These are phyloP conservation scores for Phytophthora megakarya DNA, from an alignment of 352 stramenopile species.

Conservation along the genomic window DNA sequence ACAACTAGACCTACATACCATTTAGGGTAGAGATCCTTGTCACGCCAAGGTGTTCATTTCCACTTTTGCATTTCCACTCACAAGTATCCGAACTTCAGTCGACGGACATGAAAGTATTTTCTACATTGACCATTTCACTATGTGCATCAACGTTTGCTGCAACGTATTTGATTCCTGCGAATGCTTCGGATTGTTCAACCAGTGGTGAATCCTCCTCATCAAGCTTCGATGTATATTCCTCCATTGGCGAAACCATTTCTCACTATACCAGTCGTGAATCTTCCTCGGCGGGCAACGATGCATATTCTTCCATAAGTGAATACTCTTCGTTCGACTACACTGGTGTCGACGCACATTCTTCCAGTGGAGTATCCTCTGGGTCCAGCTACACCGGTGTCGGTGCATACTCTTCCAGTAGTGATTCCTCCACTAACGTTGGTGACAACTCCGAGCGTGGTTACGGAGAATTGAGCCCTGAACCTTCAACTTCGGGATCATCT, in stretches of 20 bases:
- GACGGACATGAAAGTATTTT: slow-evolving; percentile 18
- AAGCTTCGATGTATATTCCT: too few relatives aligned
- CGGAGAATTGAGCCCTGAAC: background rate
- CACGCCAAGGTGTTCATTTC: slow-evolving; percentile 4
- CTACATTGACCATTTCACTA: slow-evolving; percentile 1
- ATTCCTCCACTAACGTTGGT: background rate
- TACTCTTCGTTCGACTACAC: background rate
- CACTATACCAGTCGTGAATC: too few relatives aligned
- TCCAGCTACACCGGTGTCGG: background rate
- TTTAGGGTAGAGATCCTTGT: background rate
- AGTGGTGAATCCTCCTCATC: too few relatives aligned
- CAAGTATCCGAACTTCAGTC: background rate
- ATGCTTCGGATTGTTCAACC: too few relatives aligned
- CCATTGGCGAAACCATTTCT: too few relatives aligned
- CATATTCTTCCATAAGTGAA: too few relatives aligned
- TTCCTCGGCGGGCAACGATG: too few relatives aligned
- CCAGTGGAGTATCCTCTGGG: background rate
- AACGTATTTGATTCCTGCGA: too few relatives aligned
- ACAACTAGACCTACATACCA: background rate
- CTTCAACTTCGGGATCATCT: background rate
- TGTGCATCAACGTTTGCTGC: slow-evolving; percentile 4
- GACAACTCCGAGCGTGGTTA: background rate
- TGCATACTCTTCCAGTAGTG: background rate
- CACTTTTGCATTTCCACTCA: slow-evolving; percentile 17
- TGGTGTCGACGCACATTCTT: background rate